These are phyloP conservation scores for Amanita molliuscula DNA, from an alignment of 768 basidiomycete species.

Conservation along the genomic window DNA sequence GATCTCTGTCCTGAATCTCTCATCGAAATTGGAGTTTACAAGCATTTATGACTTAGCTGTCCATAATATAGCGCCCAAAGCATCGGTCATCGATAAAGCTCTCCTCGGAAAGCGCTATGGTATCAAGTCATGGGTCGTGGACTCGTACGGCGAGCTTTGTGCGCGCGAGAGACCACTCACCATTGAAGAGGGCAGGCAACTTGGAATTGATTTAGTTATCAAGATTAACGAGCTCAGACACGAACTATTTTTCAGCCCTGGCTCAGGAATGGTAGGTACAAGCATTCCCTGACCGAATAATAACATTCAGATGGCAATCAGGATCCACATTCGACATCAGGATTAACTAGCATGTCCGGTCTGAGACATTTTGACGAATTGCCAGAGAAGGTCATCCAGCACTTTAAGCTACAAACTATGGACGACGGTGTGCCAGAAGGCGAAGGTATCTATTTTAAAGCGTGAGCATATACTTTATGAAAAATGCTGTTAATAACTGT, in stretches of 20 bases:
- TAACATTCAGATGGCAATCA: not conserved
- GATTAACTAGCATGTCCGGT: not conserved
- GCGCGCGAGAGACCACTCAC: constrained; percentile 16
- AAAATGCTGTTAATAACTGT: not conserved
- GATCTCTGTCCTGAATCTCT: constrained; percentile 24
- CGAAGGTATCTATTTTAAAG: constrained; percentile 5
- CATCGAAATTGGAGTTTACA: constrained; percentile 18
- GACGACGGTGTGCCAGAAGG: constrained; percentile 5
- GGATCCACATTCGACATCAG: not conserved
- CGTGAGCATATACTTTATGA: not conserved
- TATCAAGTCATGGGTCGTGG: constrained; percentile 23
- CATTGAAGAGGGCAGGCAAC: constrained; percentile 17
- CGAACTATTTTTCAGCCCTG: constrained; percentile 10
- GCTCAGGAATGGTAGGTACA: constrained; percentile 3
- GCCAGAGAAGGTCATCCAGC: constrained; percentile 1
- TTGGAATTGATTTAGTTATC: constrained; percentile 22
- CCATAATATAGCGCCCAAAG: constrained; percentile 15
- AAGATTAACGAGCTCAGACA: constrained; percentile 22
- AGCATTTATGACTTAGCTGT: constrained; percentile 22
- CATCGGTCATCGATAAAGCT: constrained; percentile 22
- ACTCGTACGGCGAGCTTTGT: constrained; percentile 26
- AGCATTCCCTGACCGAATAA: not conserved
- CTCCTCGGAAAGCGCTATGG: constrained; percentile 18
- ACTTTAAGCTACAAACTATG: constrained; percentile 1
- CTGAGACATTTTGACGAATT: not conserved